phyloP scores from a whole-genome alignment of 306 rosid genomes.

The Trifolium fragiferum region DNA sequence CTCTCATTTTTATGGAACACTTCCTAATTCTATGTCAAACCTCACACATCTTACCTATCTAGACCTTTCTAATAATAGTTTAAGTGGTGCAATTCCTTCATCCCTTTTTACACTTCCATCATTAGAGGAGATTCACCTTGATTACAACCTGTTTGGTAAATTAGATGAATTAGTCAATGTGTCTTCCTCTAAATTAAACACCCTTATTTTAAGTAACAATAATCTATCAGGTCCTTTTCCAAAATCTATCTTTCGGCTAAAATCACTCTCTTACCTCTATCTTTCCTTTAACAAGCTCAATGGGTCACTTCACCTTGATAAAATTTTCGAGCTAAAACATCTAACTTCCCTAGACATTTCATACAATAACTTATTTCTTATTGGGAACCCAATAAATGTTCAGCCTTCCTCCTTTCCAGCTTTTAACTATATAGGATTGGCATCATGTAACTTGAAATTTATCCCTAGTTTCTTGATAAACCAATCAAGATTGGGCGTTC shows the following conservation, averaged over 20 bases:
- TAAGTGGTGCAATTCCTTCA: not conserved
- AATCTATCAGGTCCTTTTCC: conserved; percentile 57
- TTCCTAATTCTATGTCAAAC: too few species aligned
- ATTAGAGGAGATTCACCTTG: conserved; percentile 9
- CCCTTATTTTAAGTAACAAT: conserved; percentile 58
- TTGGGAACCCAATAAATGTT: too few species aligned
- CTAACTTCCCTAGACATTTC: not conserved
- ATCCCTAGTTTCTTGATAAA: conserved; percentile 49
- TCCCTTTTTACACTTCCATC: conserved; percentile 9
- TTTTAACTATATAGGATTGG: not conserved
- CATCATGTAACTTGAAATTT: conserved; percentile 34
- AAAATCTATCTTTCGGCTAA: conserved; percentile 37
- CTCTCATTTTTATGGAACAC: conserved; percentile 40
- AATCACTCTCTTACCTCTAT: conserved; percentile 34
- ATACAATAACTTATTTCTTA: not conserved
- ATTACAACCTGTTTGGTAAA: conserved; percentile 45
- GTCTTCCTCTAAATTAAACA: conserved; percentile 38
- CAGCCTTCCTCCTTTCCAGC: too few species aligned
- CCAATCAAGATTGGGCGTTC: not conserved
- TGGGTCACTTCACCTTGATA: conserved; percentile 15
- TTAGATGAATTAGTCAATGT: conserved; percentile 10
- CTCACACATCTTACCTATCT: too few species aligned
- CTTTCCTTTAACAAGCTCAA: conserved; percentile 56
- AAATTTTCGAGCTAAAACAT: not conserved
- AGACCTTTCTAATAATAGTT: too few species aligned